Evolutionary conservation across 192 early-diverging fungal genomes (phyloP).

Genomic region (Cetraspora pellucida): DNA sequence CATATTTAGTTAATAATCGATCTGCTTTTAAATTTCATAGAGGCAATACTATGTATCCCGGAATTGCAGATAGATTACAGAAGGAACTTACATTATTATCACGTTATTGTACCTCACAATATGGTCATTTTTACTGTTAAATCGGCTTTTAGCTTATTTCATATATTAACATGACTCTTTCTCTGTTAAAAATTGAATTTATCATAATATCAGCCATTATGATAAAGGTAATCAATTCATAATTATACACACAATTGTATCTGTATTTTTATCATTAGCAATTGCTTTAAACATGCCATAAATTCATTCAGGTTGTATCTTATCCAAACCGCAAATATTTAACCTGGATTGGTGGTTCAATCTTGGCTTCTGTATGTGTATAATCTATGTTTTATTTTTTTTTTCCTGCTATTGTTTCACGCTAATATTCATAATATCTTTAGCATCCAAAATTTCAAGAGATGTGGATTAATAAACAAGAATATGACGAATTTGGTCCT

Average conservation of each 20-base stretch:
- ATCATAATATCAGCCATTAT: conserved; percentile 25
- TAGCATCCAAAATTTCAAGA: conserved; percentile 95
- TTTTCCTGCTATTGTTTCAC: not conserved
- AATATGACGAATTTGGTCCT: conserved; percentile 97
- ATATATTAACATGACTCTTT: no score
- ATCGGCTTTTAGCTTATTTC: not conserved
- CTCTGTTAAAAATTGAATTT: not conserved
- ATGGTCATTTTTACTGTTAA: conserved; percentile 31
- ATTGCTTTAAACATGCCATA: not conserved
- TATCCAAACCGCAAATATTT: conserved; percentile 99
- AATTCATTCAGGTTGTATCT: conserved; percentile 90
- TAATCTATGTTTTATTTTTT: not conserved
- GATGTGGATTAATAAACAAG: conserved; percentile 98
- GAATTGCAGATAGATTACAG: conserved; percentile 97
- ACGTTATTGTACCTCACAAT: conserved; percentile 93
- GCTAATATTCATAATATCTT: no score
- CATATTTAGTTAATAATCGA: not conserved
- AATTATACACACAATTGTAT: no score
- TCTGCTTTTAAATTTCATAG: conserved; percentile 35
- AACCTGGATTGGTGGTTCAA: conserved; percentile 99
- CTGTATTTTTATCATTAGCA: no score
- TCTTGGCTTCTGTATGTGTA: conserved; percentile 73
- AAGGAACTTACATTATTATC: conserved; percentile 95
- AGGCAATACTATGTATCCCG: no score
- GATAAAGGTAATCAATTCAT: conserved; percentile 19